Evolutionary conservation across 1,139 yeast species (phyloP), one percentile per base, ranked within the genome.

Genomic region (Scheffersomyces parashehatae): DNA sequence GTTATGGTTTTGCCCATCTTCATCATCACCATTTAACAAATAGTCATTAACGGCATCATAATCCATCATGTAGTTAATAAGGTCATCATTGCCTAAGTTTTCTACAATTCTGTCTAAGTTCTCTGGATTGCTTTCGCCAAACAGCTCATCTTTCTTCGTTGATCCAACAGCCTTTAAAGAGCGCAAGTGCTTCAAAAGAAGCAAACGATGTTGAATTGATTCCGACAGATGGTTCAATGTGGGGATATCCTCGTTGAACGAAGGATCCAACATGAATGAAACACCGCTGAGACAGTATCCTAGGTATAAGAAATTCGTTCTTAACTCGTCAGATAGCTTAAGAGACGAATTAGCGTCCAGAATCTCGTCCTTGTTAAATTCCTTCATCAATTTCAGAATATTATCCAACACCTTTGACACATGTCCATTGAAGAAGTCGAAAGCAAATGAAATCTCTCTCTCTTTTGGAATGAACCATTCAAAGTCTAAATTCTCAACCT

Each of bases 261-360:
- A 70, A 0, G 96, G 91, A 58, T 90, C 97, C 54, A 88, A 79
- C 38, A 91, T 65, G 42, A 79, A 73, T 16, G 96, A 78, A n/a
- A 82, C 72, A 20, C 97, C 97, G 41, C 95, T 82, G 2, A 86
- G 58, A 0, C 82, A 69, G 44, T 83, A 82, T 0, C 88, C 75
- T 43, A 87, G 60, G 45, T 77, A 79, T 37, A 83, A 64, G 50
- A 86, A 67, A 52, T 78, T 76, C 54, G 79, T 79, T 30, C 81
- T 71, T 20, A 87, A 60, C 14, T 73, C 79, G 52, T 83, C 88
- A 3, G 73, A 56, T 3, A 66, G 46, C 13, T 59, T 56, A 28
- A 68, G 48, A 2, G 65, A 54, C 5, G 51, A 45, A 11, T 44
- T 46, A 3, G 54, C 60, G 33, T 61, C 64, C n/a, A 44, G 53